Conservation (phyloP, 345 rosid genomes). For the Ceriops tagal region DNA sequence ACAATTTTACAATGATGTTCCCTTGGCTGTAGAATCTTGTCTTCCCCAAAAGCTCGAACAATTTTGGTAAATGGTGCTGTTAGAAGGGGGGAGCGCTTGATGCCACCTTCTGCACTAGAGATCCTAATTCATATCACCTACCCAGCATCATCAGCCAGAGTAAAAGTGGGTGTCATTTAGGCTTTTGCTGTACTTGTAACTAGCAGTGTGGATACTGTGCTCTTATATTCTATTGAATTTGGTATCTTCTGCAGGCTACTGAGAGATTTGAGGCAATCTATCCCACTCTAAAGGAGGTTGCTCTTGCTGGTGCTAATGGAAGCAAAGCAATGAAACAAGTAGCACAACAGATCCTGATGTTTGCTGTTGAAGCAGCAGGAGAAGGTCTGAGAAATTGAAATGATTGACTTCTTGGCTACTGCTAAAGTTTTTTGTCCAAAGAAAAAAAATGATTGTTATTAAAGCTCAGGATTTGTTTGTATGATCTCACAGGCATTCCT, state of each 20-base stretch:
- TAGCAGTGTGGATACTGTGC: background rate
- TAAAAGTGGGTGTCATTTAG: constrained; percentile 41
- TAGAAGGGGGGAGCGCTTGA: constrained; percentile 63
- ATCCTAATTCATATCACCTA: constrained; percentile 54
- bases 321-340: constrained; percentile 82
- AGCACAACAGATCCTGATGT: constrained; percentile 51
- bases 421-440: background rate
- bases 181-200: constrained; percentile 4
- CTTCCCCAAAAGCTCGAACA: constrained; percentile 55
- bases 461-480: constrained; percentile 3
- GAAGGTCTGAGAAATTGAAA: constrained; percentile 39
- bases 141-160: constrained; percentile 60
- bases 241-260: constrained; percentile 50
- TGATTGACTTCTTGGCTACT: background rate
- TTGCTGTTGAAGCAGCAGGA: constrained; percentile 55
- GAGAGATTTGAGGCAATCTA: constrained; percentile 71
- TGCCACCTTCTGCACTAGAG: constrained; percentile 68
- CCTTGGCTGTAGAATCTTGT: constrained; percentile 46
- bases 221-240: constrained; percentile 15
- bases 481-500: constrained; percentile 40
- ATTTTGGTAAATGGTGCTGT: constrained; percentile 66
- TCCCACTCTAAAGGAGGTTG: constrained; percentile 60
- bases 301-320: constrained; percentile 63
- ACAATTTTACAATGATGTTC: background rate
- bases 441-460: background rate